Percentiles rank a stretch among this genome's conserved stretches.
These are phyloP conservation scores for Begonia masoniana DNA, from an alignment of 306 rosid genomes.

Conservation along the genomic window DNA sequence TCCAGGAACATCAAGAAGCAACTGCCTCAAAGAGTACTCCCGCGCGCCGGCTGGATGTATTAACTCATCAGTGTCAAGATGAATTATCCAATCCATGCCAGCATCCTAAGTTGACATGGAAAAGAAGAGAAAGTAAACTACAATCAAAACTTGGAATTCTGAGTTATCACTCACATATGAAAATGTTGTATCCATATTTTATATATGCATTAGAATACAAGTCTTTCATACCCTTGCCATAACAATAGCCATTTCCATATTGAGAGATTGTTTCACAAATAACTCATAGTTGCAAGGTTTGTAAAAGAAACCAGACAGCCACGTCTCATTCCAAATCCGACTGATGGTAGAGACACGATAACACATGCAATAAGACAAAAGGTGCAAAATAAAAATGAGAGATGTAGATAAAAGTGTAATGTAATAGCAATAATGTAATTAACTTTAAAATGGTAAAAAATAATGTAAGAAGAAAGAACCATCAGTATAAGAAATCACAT, in stretches of 20 bases:
- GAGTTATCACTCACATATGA: conserved; percentile 1
- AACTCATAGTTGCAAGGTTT: conserved; percentile 98
- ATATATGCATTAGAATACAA: background rate
- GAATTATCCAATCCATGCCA: conserved; percentile 97
- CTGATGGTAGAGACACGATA: conserved; percentile 36
- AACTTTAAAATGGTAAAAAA: background rate
- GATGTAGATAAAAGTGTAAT: conserved; percentile 9
- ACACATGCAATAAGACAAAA: background rate
- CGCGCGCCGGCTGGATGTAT: conserved; percentile 85
- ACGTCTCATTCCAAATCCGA: conserved; percentile 97
- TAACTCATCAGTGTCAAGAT: conserved; percentile 91
- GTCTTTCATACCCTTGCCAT: conserved; percentile 86
- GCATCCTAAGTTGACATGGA: conserved; percentile 42
- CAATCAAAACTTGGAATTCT: conserved; percentile 4
- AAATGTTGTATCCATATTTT: too few relatives aligned
- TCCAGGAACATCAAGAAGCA: conserved; percentile 81
- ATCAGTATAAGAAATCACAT: too few relatives aligned
- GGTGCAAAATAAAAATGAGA: conserved; percentile 5
- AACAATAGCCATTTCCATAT: conserved; percentile 96
- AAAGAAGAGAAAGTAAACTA: background rate
- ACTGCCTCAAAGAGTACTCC: conserved; percentile 81
- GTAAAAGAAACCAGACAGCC: conserved; percentile 93
- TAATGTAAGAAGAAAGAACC: too few relatives aligned
- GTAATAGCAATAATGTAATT: background rate
- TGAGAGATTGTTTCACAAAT: conserved; percentile 97